These are phyloP conservation scores for Croton setiger DNA, from an alignment of 441 rosid genomes.

Conservation along the genomic window DNA sequence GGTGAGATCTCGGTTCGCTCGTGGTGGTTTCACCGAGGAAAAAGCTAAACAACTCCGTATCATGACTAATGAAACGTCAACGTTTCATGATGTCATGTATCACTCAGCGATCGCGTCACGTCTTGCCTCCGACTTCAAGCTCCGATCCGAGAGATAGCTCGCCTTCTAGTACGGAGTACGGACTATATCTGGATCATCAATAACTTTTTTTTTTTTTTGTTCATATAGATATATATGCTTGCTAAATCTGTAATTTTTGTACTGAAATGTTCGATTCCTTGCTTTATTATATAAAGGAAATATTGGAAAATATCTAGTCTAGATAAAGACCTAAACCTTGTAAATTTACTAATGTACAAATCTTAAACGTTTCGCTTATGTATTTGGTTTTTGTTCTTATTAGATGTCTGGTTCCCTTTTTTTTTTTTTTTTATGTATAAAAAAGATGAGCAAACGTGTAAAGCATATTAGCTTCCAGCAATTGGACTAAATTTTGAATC, in stretches of 20 bases:
- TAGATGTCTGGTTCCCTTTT: background rate
- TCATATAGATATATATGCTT: background rate
- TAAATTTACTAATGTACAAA: background rate
- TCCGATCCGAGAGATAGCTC: slow-evolving; percentile 27
- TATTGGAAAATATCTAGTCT: background rate
- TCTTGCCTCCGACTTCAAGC: slow-evolving; percentile 60
- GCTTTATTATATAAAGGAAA: background rate
- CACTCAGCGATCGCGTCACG: slow-evolving; percentile 84
- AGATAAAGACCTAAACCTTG: background rate
- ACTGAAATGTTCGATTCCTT: background rate
- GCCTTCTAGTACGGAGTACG: background rate
- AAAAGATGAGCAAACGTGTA: background rate
- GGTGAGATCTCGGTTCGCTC: slow-evolving; percentile 34
- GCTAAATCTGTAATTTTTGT: background rate
- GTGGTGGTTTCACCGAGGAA: slow-evolving; percentile 64
- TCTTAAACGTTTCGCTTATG: too few species aligned
- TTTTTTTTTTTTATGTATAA: background rate
- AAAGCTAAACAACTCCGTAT: slow-evolving; percentile 70
- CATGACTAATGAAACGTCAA: slow-evolving; percentile 45
- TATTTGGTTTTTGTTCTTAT: background rate
- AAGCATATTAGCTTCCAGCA: background rate
- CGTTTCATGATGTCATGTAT: slow-evolving; percentile 71
- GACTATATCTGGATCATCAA: background rate
- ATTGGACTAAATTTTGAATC: background rate
- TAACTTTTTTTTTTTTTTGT: background rate